Evolutionary conservation across 345 rosid species (phyloP).

Genomic region (Citropsis articulata): DNA sequence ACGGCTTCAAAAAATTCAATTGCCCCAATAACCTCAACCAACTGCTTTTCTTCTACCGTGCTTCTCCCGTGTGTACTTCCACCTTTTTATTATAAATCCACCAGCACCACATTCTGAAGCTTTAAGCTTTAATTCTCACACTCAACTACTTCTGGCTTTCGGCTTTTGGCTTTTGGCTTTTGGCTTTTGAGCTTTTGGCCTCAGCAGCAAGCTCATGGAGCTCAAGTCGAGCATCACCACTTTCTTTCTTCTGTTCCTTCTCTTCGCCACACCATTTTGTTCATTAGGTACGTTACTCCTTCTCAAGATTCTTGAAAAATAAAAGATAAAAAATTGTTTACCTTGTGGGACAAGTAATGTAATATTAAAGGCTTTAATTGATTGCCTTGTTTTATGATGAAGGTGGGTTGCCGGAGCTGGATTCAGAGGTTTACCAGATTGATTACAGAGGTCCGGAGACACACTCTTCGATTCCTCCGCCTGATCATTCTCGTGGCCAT

Average conservation of each 20-base stretch:
- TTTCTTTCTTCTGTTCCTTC: constrained; percentile 27
- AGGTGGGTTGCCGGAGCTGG: constrained; percentile 13
- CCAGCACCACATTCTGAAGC: background rate
- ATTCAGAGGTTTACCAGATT: constrained; percentile 33
- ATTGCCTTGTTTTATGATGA: no score
- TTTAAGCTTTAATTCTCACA: background rate
- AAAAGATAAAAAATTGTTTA: no score
- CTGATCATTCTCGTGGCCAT: constrained; percentile 32
- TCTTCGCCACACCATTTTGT: constrained; percentile 21
- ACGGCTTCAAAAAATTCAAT: constrained; percentile 14
- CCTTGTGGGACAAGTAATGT: background rate
- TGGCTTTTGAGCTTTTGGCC: background rate
- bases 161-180: background rate
- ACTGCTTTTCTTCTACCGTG: background rate
- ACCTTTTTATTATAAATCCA: background rate
- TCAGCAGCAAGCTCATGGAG: constrained; percentile 35
- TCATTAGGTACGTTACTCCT: constrained; percentile 19
- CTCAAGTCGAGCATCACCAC: constrained; percentile 11
- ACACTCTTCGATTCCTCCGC: constrained; percentile 43
- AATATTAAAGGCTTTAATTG: background rate
- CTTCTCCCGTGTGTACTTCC: background rate
- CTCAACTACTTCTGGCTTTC: background rate
- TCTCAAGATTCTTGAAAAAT: background rate
- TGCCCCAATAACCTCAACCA: background rate
- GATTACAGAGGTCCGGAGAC: constrained; percentile 62